Percentiles rank a stretch among this genome's conserved stretches.
Conservation (phyloP, 139 green algal species). For the Auxenochlorella pyrenoidosa region DNA sequence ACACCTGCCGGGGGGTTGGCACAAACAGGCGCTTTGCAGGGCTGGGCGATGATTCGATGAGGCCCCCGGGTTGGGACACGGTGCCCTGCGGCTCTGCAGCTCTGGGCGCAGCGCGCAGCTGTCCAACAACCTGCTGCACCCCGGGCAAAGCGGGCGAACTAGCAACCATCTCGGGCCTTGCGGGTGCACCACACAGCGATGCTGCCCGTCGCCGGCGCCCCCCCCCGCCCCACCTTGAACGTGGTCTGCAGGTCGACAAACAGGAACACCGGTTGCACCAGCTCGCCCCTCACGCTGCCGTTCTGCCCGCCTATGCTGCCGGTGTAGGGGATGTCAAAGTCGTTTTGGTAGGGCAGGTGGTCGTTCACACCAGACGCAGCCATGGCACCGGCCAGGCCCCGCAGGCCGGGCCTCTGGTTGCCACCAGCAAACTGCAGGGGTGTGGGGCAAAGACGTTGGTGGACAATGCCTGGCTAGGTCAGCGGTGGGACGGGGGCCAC, state of each 20-base stretch:
- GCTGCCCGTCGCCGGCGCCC: no score
- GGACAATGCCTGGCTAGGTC: no score
- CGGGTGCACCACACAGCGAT: no score
- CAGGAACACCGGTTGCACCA: neutral
- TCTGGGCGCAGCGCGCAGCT: no score
- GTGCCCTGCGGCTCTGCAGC: no score
- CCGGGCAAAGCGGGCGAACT: no score
- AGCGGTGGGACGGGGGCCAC: no score
- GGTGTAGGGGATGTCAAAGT: neutral
- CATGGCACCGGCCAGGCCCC: neutral
- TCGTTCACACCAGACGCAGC: neutral
- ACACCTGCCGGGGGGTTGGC: neutral
- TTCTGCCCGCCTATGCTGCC: neutral
- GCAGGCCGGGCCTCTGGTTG: neutral
- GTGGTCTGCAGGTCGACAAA: constrained; percentile 1
- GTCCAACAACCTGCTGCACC: no score
- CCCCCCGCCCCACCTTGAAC: neutral
- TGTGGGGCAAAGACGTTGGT: no score
- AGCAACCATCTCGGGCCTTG: no score
- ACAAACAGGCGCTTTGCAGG: neutral
- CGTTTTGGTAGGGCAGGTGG: neutral
- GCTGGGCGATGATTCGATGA: no score
- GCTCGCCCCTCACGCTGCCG: neutral
- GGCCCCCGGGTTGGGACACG: no score
- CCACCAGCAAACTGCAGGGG: constrained; percentile 9